Base-by-base conservation (phyloP, 305 asterid species). In the Caryopteris hybrid region DNA sequence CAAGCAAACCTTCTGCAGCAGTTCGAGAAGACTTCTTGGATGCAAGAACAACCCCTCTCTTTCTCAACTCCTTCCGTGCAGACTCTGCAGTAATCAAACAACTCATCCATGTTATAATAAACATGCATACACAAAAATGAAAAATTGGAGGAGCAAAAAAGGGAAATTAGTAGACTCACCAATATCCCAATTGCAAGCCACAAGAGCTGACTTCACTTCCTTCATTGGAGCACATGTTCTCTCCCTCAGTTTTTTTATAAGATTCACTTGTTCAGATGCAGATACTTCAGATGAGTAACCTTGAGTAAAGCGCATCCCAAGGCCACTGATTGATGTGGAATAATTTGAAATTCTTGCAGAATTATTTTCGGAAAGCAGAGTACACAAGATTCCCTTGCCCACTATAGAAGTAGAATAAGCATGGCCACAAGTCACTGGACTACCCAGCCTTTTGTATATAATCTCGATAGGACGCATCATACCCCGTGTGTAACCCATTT, bases 171-270 rank as follows among this genome's bases (percentile, higher is more conserved):
- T 14, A 50, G 52, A 66, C 86, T 76, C 79, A 76, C 98, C 97
- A 69, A 92, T 86, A 75, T 89, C 96, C 97, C 99, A 95, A 71
- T 84, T 70, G 83, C 94, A 84, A 53, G 87, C 78, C 74, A 90
- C 84, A 67, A 95, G 96, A 72, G 99, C 90, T 21, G 89, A 76
- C 77, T 95, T 92, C 71, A 92, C 99, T 63, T 95, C 99, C 84
- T 95, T 95, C 51, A 95, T 91, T n/a, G 99, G 98, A 72, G 99
- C 99, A 76, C 98, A 82, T 31, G 98, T 95, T 82, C 89, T 88
- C 86, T 83, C 95, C 80, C 97, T 88, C 66, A 95, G 85, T 77
- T 79, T 88, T 84, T 89, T 95, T 55, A 92, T 89, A 64, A 92
- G 90, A 76, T 74, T 83, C 78, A 77, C 71, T 80, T 95, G 96